phyloP scores from a whole-genome alignment of 2,329 filamentous ascomycete genomes.

The Pyrenophora graminea region DNA sequence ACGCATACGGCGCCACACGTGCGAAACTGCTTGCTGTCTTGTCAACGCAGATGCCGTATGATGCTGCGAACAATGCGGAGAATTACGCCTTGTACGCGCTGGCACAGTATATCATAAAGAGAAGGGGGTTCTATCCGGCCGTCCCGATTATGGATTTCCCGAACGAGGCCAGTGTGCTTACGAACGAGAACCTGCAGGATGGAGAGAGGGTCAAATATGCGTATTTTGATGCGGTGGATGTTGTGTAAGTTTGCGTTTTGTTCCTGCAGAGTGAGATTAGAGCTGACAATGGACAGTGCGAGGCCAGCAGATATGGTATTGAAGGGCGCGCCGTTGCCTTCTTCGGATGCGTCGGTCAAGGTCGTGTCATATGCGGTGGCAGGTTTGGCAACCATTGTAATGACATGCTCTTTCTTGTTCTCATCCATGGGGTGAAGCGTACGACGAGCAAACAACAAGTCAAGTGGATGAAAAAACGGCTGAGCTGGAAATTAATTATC shows the following conservation, averaged over 20 bases:
- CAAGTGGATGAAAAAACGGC: too few species aligned
- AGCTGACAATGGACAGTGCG: constrained; percentile 8
- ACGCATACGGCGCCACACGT: constrained; percentile 41
- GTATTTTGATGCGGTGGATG: constrained; percentile 36
- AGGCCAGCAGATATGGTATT: constrained; percentile 21
- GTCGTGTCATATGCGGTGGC: constrained; percentile 6
- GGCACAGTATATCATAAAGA: constrained; percentile 36
- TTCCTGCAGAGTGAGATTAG: not conserved
- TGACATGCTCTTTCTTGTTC: constrained; percentile 12
- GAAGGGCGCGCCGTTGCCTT: constrained; percentile 27
- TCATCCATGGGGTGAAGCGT: constrained; percentile 20
- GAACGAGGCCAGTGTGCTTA: constrained; percentile 36
- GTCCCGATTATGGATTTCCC: constrained; percentile 39
- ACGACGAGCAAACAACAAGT: too few species aligned
- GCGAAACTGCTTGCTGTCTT: constrained; percentile 38
- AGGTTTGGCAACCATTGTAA: constrained; percentile 4
- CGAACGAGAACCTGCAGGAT: constrained; percentile 40
- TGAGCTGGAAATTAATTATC: too few species aligned
- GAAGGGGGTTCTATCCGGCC: constrained; percentile 37
- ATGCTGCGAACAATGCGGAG: constrained; percentile 41
- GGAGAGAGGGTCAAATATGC: constrained; percentile 36
- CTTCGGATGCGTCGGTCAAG: constrained; percentile 16
- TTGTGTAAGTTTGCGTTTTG: constrained; percentile 26
- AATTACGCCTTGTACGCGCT: constrained; percentile 43
- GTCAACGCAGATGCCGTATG: constrained; percentile 39